These are phyloP conservation scores for Xylaria hypoxylon DNA, from an alignment of 2,329 filamentous ascomycete genomes.

Conservation along the genomic window DNA sequence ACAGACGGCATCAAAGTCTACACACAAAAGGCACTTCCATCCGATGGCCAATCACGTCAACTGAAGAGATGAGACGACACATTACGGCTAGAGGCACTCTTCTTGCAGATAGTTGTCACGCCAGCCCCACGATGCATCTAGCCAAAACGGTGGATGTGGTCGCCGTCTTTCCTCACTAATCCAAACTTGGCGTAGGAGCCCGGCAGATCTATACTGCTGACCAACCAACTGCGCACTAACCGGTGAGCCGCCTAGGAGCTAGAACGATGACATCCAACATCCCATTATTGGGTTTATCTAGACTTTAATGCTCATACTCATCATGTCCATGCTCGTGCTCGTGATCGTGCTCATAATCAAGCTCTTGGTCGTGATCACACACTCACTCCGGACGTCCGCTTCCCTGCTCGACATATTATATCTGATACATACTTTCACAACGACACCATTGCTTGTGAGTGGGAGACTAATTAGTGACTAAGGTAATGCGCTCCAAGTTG, in stretches of 20 bases:
- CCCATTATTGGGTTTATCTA: constrained; percentile 6
- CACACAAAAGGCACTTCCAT: not conserved
- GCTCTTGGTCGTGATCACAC: not conserved
- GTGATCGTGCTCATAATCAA: constrained; percentile 9
- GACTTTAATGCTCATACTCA: not conserved
- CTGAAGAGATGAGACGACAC: not conserved
- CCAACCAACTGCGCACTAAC: constrained; percentile 2
- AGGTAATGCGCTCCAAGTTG: constrained; percentile 1
- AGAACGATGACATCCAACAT: constrained; percentile 9
- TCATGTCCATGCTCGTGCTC: not conserved
- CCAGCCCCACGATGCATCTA: constrained; percentile 2
- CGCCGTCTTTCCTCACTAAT: constrained; percentile 16
- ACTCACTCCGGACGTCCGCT: constrained; percentile 34
- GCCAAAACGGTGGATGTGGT: constrained; percentile 19
- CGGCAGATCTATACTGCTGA: constrained; percentile 8
- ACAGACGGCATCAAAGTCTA: not conserved
- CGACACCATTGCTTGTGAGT: not conserved
- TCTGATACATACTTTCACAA: constrained; percentile 27
- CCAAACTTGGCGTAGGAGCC: constrained; percentile 9
- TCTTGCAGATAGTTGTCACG: not conserved
- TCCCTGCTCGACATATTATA: constrained; percentile 21
- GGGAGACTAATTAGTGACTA: constrained; percentile 2
- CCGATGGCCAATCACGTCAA: not conserved
- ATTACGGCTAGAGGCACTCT: not conserved
- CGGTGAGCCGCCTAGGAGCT: constrained; percentile 10